Percentiles rank a stretch among this genome's conserved stretches.
phyloP scores from a whole-genome alignment of 2,329 filamentous ascomycete species.

The Fusarium buxicola region DNA sequence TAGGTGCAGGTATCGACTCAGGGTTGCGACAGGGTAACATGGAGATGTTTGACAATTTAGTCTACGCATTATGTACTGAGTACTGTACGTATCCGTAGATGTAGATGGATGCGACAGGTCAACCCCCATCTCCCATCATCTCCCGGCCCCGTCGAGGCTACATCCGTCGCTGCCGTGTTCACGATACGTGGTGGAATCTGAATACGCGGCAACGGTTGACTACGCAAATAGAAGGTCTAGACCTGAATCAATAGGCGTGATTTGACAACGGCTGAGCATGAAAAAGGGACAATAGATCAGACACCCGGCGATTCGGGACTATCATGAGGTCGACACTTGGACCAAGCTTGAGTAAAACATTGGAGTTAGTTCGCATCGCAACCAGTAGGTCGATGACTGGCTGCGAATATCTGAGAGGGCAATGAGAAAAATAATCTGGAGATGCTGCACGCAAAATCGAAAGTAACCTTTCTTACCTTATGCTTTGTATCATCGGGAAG shows the following conservation, averaged over 20 bases:
- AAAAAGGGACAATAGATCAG: constrained; percentile 32
- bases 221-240: background rate
- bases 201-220: background rate
- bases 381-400: no score
- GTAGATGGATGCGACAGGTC: constrained; percentile 14
- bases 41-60: constrained; percentile 12
- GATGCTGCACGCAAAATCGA: no score
- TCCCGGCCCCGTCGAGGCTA: background rate
- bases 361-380: no score
- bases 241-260: background rate
- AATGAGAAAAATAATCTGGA: no score
- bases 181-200: background rate
- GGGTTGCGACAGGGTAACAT: constrained; percentile 23
- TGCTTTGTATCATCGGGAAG: background rate
- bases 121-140: constrained; percentile 12
- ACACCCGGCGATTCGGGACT: constrained; percentile 30
- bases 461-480: no score
- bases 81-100: no score
- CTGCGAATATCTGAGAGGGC: no score
- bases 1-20: constrained; percentile 28
- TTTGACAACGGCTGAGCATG: constrained; percentile 16
- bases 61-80: constrained; percentile 4
- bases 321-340: constrained; percentile 26
- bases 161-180: background rate
- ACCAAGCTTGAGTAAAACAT: constrained; percentile 2